A percentile compares a stretch with the other conserved stretches of the same genome.
Conservation (phyloP, 2,329 filamentous ascomycete species). For the Alternaria triticimaculans region DNA sequence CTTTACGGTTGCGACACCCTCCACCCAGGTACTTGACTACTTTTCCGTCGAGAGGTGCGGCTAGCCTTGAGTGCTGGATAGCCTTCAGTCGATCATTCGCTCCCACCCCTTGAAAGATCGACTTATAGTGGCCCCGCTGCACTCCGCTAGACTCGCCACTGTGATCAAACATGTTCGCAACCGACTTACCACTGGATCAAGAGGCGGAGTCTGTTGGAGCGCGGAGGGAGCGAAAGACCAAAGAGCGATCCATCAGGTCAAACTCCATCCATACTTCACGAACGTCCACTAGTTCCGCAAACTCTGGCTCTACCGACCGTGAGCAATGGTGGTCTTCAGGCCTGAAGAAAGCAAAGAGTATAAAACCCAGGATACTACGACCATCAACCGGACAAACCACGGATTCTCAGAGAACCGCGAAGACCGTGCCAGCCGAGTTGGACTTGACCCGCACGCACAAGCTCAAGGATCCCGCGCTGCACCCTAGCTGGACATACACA, state of each 20-base stretch:
- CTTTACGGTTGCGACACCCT: constrained; percentile 28
- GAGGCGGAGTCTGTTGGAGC: constrained; percentile 48
- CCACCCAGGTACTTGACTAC: constrained; percentile 30
- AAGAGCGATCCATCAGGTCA: constrained; percentile 31
- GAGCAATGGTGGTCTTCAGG: constrained; percentile 44
- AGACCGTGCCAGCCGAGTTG: constrained; percentile 6
- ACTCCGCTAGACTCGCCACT: constrained; percentile 13
- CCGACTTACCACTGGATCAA: constrained; percentile 48
- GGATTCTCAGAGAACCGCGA: constrained; percentile 14
- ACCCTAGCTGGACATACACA: constrained; percentile 41
- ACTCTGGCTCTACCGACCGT: constrained; percentile 33
- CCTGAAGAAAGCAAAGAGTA: constrained; percentile 40
- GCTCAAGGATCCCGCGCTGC: constrained; percentile 35
- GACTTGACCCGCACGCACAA: constrained; percentile 13
- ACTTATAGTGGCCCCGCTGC: constrained; percentile 22
- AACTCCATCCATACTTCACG: constrained; percentile 36
- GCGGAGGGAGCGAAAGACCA: constrained; percentile 43
- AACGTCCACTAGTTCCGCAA: constrained; percentile 34
- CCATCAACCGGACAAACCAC: constrained; percentile 28
- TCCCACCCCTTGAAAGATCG: constrained; percentile 18
- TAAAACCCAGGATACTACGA: constrained; percentile 29
- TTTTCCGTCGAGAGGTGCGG: constrained; percentile 22
- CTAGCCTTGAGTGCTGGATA: constrained; percentile 7
- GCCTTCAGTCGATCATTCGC: constrained; percentile 8
- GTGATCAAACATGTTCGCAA: constrained; percentile 45